Base-by-base conservation (phyloP, 805 yeast species). In the Monosporozyma solicola region DNA sequence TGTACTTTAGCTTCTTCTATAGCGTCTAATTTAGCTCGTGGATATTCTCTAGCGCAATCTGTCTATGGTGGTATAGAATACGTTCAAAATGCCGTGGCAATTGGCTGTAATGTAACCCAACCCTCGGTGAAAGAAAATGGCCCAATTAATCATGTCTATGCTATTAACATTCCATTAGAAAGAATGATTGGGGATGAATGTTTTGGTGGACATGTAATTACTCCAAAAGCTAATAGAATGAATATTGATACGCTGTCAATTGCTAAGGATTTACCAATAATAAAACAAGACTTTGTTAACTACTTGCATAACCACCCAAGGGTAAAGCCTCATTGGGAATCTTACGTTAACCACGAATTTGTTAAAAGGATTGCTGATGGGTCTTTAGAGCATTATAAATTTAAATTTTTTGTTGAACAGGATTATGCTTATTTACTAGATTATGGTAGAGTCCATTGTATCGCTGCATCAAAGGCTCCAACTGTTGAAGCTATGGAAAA, bases 1-100 rank as follows among this genome's bases (percentile, higher is more conserved):
- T 90, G 97, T 68, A 86, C 96, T 0, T 72, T 90, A 50, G 82
- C 95, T 0, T 83, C 95, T 0, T 77, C 95, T 0, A 84, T 90
- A 56, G 83, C 94, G 0, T 82, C 94, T 2, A 80, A 85, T 59
- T 59, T 88, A 27, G 91, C 95, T 3, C 73, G 73, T 37, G 84
- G 83, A 0, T 57, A 63, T 37, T 35, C 71, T 0, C 61, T 87
- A 8, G 57, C 59, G 2, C 74, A 73, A 2, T 73, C 95, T 0
- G 77, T 86, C 7, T 73, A 74, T 8, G 69, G 75, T 22, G 80
- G 85, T 0, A 77, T 87, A 48, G 77, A 77, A 56, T 90, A 80
- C 62, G 82, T 88, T 13, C 89, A 83, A 58, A 72, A 74, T 52
- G 91, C 86, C 1, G 83, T 84, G 56, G 67, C 74, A 7, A 69